phyloP scores from a whole-genome alignment of 441 rosid species.

The Arabidopsis hybrid region DNA sequence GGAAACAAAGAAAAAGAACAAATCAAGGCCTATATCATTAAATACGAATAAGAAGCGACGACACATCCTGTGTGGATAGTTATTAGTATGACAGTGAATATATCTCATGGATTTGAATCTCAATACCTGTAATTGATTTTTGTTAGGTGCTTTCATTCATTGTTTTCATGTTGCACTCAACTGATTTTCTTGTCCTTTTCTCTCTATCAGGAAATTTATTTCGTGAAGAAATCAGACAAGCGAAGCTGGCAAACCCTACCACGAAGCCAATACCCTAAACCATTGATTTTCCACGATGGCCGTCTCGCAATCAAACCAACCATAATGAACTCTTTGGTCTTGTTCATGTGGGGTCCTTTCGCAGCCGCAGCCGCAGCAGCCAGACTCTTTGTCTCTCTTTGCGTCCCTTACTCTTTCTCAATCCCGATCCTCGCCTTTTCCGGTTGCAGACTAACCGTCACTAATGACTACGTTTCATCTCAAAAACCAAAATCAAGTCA shows the following conservation, averaged over 20 bases:
- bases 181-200: constrained; percentile 8
- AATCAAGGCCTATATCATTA: constrained; percentile 18
- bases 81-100: constrained; percentile 35
- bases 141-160: constrained; percentile 31
- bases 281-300: constrained; percentile 80
- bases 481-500: constrained; percentile 15
- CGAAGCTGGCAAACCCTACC: constrained; percentile 60
- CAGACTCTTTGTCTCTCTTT: constrained; percentile 37
- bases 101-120: constrained; percentile 2
- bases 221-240: constrained; percentile 60
- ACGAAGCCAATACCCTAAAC: constrained; percentile 60
- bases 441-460: constrained; percentile 48
- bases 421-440: constrained; percentile 40
- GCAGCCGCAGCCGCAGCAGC: constrained; percentile 44
- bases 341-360: constrained; percentile 81
- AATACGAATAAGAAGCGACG: constrained; percentile 34
- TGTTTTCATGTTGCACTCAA: constrained; percentile 7
- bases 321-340: constrained; percentile 50
- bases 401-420: constrained; percentile 53
- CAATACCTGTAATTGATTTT: neutral
- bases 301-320: constrained; percentile 76
- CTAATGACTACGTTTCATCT: neutral
- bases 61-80: constrained; percentile 28
- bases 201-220: constrained; percentile 59
- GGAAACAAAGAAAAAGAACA: neutral